These are phyloP conservation scores for Heliosperma pusillum DNA, from an alignment of 148 eudicot species.

Conservation along the genomic window DNA sequence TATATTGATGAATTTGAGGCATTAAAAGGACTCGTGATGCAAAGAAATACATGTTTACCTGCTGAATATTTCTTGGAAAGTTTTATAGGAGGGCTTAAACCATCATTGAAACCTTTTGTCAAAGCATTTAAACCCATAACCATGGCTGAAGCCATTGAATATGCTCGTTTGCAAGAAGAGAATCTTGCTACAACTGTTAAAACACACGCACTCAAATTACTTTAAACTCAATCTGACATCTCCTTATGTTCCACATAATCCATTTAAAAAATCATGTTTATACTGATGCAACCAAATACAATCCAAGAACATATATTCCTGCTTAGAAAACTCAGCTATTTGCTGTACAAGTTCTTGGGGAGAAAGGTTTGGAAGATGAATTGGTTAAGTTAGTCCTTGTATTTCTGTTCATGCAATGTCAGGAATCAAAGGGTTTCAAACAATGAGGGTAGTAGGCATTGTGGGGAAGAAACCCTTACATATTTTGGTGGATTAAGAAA, in stretches of 20 bases:
- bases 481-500: background rate
- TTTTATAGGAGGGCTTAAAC: background rate
- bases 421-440: background rate
- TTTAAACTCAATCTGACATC: too few relatives aligned
- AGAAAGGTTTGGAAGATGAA: too few relatives aligned
- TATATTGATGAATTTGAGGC: conserved; percentile 4
- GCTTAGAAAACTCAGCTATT: background rate
- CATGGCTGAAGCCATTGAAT: background rate
- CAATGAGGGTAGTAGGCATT: background rate
- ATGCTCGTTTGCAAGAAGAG: background rate
- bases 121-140: background rate
- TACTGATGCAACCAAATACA: too few relatives aligned
- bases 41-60: background rate
- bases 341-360: background rate
- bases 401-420: too few relatives aligned
- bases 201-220: too few relatives aligned
- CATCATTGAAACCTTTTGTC: background rate
- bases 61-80: background rate
- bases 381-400: too few relatives aligned
- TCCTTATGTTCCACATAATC: background rate
- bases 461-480: background rate
- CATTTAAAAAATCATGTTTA: background rate
- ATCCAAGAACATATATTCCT: background rate
- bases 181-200: background rate
- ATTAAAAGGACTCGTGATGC: background rate